phyloP scores from a whole-genome alignment of 2,329 filamentous ascomycete genomes.

The Alternaria sp. region DNA sequence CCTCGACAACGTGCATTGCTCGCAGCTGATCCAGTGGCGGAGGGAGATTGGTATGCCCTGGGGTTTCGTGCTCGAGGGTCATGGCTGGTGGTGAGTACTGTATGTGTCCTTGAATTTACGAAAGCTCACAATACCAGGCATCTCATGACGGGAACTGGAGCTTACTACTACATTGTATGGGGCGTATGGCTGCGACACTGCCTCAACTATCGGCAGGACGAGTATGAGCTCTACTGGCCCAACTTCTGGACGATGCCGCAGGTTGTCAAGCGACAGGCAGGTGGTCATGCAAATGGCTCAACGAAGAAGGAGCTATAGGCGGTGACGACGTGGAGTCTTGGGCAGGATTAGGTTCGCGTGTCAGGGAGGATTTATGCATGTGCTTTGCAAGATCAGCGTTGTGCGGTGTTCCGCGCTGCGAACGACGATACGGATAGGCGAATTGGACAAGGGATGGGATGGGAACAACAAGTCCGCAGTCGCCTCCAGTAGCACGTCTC shows the following conservation, averaged over 20 bases:
- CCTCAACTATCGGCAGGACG: conserved; percentile 73
- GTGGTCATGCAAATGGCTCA: conserved; percentile 25
- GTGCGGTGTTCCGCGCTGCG: neutral
- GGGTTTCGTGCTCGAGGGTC: conserved; percentile 76
- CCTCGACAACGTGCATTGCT: conserved; percentile 79
- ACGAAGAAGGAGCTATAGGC: conserved; percentile 42
- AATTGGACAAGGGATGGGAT: neutral
- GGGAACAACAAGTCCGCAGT: neutral
- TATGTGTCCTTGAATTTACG: too few species aligned
- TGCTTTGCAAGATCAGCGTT: neutral
- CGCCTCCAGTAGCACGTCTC: neutral
- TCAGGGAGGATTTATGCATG: neutral
- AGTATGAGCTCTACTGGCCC: conserved; percentile 75
- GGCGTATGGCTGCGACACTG: conserved; percentile 81
- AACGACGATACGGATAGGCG: neutral
- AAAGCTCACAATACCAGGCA: conserved; percentile 60
- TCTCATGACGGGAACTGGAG: conserved; percentile 79
- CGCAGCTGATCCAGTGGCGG: conserved; percentile 68
- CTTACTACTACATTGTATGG: conserved; percentile 86
- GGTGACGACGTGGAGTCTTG: neutral
- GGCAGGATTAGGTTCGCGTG: neutral
- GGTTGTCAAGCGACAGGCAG: conserved; percentile 49
- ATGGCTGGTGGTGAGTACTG: conserved; percentile 75
- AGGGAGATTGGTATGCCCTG: conserved; percentile 76
- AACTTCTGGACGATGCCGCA: conserved; percentile 63